These are phyloP conservation scores for Zygosaccharomyces kombuchaensis DNA, from an alignment of 805 yeast genomes.

Conservation along the genomic window DNA sequence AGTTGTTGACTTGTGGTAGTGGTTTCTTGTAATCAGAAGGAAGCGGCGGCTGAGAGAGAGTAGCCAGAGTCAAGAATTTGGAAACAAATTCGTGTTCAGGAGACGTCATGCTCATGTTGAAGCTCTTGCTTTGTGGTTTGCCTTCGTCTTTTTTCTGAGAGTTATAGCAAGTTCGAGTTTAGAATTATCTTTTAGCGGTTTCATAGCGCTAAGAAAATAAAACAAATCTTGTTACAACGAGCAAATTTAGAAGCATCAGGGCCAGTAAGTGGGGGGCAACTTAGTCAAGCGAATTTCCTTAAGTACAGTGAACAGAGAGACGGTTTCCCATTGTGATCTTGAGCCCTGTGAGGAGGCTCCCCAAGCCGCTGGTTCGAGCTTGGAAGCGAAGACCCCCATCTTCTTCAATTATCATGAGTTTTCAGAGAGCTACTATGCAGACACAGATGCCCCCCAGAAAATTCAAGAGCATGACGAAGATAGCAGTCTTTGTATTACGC, in stretches of 20 bases:
- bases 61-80: constrained; percentile 46
- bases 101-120: constrained; percentile 8
- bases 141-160: not conserved
- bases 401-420: constrained; percentile 72
- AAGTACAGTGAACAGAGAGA: constrained; percentile 16
- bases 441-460: constrained; percentile 11
- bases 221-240: not conserved
- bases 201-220: constrained; percentile 3
- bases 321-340: constrained; percentile 12
- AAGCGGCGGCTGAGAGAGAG: constrained; percentile 38
- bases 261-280: not conserved
- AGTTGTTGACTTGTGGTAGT: constrained; percentile 33
- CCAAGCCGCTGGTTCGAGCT: not conserved
- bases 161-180: not conserved
- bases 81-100: constrained; percentile 45
- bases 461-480: constrained; percentile 29
- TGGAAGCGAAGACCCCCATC: constrained; percentile 24
- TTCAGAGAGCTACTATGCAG: constrained; percentile 36
- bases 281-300: constrained; percentile 3
- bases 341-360: constrained; percentile 3
- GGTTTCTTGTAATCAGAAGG: constrained; percentile 31
- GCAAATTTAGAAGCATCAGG: not conserved
- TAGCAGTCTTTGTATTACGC: constrained; percentile 49
- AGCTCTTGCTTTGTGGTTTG: not conserved
- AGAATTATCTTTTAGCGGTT: not conserved